These are phyloP conservation scores for Phellopilus nigrolimitatus DNA, from an alignment of 1,284 basidiomycete species.

Conservation along the genomic window DNA sequence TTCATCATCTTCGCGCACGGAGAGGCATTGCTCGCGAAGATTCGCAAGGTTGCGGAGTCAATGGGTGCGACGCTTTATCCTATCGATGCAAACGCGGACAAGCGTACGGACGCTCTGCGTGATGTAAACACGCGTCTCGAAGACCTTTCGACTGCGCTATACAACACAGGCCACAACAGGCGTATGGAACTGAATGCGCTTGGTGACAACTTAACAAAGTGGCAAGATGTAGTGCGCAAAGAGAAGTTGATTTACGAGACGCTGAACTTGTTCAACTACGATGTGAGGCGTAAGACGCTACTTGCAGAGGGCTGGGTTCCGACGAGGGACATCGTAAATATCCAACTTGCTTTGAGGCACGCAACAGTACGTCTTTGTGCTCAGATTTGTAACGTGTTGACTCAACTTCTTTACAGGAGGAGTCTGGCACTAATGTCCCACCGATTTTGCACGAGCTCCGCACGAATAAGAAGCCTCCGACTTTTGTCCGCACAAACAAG, in stretches of 20 bases:
- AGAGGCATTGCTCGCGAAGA: conserved; percentile 89
- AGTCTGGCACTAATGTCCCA: conserved; percentile 88
- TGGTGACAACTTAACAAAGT: conserved; percentile 82
- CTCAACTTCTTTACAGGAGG: conserved; percentile 53
- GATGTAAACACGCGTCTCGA: conserved; percentile 90
- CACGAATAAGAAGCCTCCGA: conserved; percentile 91
- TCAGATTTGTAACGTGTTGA: neutral
- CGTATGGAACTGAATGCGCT: conserved; percentile 83
- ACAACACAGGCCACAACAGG: conserved; percentile 85
- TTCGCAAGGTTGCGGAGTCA: conserved; percentile 96
- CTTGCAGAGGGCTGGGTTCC: conserved; percentile 99
- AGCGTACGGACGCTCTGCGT: conserved; percentile 84
- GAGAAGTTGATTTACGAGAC: conserved; percentile 97
- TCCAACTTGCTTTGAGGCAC: conserved; percentile 86
- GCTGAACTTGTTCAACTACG: conserved; percentile 92
- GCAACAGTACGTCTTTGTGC: conserved; percentile 75
- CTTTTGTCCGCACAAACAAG: conserved; percentile 93
- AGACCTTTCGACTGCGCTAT: conserved; percentile 87
- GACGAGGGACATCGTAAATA: conserved; percentile 80
- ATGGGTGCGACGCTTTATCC: conserved; percentile 98
- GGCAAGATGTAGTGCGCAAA: conserved; percentile 92
- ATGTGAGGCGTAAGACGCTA: conserved; percentile 89
- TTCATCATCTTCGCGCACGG: conserved; percentile 99
- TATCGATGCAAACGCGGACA: conserved; percentile 91
- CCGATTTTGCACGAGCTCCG: conserved; percentile 90